These are phyloP conservation scores for Phoma sp. DNA, from an alignment of 2,329 filamentous ascomycete genomes.

Conservation along the genomic window DNA sequence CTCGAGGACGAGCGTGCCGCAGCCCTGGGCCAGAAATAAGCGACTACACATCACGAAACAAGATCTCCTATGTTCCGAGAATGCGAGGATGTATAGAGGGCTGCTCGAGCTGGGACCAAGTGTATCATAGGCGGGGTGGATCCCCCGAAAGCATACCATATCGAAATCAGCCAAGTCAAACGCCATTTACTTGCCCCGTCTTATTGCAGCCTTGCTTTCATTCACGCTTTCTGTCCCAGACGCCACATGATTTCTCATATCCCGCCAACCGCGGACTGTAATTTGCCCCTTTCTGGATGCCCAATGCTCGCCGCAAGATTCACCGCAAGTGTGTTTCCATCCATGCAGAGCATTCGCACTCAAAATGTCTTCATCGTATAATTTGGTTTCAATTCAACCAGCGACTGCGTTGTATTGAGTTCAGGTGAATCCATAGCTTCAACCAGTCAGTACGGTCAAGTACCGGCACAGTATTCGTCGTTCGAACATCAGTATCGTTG, in stretches of 20 bases:
- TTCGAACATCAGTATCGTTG: too few relatives aligned
- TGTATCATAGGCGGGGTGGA: slow-evolving; percentile 44
- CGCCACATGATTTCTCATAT: neutral
- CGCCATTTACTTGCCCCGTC: neutral
- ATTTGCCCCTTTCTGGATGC: neutral
- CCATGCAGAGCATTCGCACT: too few relatives aligned
- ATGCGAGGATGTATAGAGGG: slow-evolving; percentile 33
- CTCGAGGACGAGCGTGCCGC: slow-evolving; percentile 67
- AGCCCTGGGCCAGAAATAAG: slow-evolving; percentile 51
- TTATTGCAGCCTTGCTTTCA: neutral
- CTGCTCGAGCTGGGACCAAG: slow-evolving; percentile 32
- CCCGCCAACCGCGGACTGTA: neutral
- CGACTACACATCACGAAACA: slow-evolving; percentile 18
- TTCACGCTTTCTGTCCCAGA: neutral
- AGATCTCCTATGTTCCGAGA: slow-evolving; percentile 39
- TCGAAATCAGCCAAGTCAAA: slow-evolving; percentile 29
- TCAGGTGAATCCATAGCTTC: too few relatives aligned
- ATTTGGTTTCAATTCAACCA: too few relatives aligned
- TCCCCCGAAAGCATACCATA: slow-evolving; percentile 31
- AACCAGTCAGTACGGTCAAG: too few relatives aligned
- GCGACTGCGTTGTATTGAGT: too few relatives aligned
- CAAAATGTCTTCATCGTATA: too few relatives aligned
- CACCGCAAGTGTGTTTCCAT: too few relatives aligned
- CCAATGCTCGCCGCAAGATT: neutral
- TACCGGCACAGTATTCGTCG: too few relatives aligned